Conservation (phyloP, 2,329 filamentous ascomycete genomes). For the Aureobasidium sp. region DNA sequence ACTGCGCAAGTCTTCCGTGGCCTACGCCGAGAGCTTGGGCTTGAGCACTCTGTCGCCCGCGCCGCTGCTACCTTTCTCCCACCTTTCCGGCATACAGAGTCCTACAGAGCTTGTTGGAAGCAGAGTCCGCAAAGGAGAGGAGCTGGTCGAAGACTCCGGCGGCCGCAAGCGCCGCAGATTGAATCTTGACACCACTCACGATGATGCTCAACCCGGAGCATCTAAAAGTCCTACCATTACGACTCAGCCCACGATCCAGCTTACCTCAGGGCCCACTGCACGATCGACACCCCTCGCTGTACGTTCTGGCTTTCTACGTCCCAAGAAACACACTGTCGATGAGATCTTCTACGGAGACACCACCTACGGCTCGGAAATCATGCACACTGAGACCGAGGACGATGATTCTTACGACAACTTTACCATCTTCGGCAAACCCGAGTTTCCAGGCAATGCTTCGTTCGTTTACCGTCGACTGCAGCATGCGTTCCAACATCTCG, state of each 20-base stretch:
- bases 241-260: not conserved
- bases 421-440: constrained; percentile 17
- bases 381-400: constrained; percentile 15
- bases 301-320: constrained; percentile 17
- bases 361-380: constrained; percentile 20
- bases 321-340: constrained; percentile 23
- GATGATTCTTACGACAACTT: constrained; percentile 10
- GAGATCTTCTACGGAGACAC: constrained; percentile 29
- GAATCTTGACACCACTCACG: constrained; percentile 15
- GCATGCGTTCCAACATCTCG: constrained; percentile 18
- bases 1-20: constrained; percentile 34
- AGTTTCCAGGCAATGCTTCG: constrained; percentile 17
- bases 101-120: not conserved
- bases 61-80: not conserved
- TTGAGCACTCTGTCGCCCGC: not conserved
- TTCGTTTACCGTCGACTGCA: constrained; percentile 24
- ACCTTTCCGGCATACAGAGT: not conserved
- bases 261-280: no score
- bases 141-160: constrained; percentile 21
- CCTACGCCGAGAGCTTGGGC: not conserved
- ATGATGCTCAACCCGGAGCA: not conserved
- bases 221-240: not conserved
- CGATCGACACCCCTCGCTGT: no score
- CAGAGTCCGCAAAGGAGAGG: constrained; percentile 17
- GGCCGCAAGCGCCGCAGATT: constrained; percentile 30